Base-by-base conservation (phyloP, 2,329 filamentous ascomycete species). In the Claviceps monticola region DNA sequence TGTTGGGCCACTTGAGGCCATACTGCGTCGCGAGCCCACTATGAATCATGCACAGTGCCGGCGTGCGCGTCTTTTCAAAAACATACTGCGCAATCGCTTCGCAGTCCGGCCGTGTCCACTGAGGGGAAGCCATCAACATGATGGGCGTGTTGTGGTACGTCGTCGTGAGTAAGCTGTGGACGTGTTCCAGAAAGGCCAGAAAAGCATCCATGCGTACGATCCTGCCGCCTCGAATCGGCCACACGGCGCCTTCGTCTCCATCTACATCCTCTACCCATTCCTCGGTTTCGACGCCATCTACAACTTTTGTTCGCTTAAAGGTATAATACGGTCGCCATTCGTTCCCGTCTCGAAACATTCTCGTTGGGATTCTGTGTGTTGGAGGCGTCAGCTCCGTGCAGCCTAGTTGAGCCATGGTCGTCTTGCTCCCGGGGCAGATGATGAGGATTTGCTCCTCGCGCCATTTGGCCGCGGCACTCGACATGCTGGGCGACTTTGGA, bases 91-190 rank as follows among this genome's bases (percentile, higher is more conserved):
- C 86, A 58, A 98, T 83, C 41, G 79, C 79, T 68, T 97, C 91
- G 64, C 84, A 84, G 66, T 96, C 89, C 56, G 85, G 83, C 8
- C 86, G 81, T 4, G 88, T 89, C 91, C 93, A 98, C 59, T 83
- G 84, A 4, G 93, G 90, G 59, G 95, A 87, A 7, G 86, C 80
- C 68, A 97, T 85, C 56, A 98, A 80, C 66, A 97, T 77, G 57
- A 98, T 88, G 2, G 93, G 90, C 0, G 91, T 96, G 70, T 96
- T 96, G 71, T 97, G 93, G 65, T 95, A 93, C 3, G 88, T 88
- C 26, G 88, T 89, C 55, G 88, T 93, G 54, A 98, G 79, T 47
- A 86, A 80, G 67, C 87, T 84, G 74, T 96, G 88, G 57, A 97
- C 84, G 66, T 98, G 88, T 52, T 90, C 86, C 62, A 98, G 79